These are phyloP conservation scores for Cryptococcus neoformans DNA, from an alignment of 1,284 basidiomycete species.

Conservation along the genomic window DNA sequence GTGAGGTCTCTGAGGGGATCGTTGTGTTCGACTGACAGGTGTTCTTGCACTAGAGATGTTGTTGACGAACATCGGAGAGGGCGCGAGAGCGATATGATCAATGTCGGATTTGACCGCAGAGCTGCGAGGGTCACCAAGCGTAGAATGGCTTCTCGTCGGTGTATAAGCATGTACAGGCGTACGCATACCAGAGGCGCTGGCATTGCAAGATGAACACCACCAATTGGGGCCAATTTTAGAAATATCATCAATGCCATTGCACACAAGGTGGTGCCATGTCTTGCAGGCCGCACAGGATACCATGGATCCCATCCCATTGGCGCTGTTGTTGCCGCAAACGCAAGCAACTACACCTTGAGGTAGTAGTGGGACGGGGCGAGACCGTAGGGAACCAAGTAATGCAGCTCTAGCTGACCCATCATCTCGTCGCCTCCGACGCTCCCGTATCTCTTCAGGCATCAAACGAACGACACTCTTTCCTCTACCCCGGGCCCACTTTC, in stretches of 20 bases:
- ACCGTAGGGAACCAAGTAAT: slow-evolving; percentile 22
- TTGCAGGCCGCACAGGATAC: slow-evolving; percentile 37
- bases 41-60: slow-evolving; percentile 18
- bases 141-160: slow-evolving; percentile 16
- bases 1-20: slow-evolving; percentile 25
- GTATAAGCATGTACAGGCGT: slow-evolving; percentile 22
- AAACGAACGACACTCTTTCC: slow-evolving; percentile 27
- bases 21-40: slow-evolving; percentile 16
- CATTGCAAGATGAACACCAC: slow-evolving; percentile 37
- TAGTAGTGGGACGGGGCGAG: slow-evolving; percentile 17
- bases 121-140: slow-evolving; percentile 29
- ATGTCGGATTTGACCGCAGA: slow-evolving; percentile 38
- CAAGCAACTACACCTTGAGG: slow-evolving; percentile 32
- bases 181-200: slow-evolving; percentile 20
- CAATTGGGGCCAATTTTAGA: slow-evolving; percentile 25
- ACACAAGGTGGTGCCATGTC: slow-evolving; percentile 42
- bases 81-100: slow-evolving; percentile 38
- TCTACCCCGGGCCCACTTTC: slow-evolving; percentile 17
- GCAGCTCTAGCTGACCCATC: slow-evolving; percentile 14
- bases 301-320: slow-evolving; percentile 24
- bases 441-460: slow-evolving; percentile 3
- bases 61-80: slow-evolving; percentile 41
- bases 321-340: slow-evolving; percentile 26
- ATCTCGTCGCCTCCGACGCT: not conserved
- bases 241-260: slow-evolving; percentile 35